Conservation (phyloP, 352 stramenopile genomes). For the Globisporangium viniferum region DNA sequence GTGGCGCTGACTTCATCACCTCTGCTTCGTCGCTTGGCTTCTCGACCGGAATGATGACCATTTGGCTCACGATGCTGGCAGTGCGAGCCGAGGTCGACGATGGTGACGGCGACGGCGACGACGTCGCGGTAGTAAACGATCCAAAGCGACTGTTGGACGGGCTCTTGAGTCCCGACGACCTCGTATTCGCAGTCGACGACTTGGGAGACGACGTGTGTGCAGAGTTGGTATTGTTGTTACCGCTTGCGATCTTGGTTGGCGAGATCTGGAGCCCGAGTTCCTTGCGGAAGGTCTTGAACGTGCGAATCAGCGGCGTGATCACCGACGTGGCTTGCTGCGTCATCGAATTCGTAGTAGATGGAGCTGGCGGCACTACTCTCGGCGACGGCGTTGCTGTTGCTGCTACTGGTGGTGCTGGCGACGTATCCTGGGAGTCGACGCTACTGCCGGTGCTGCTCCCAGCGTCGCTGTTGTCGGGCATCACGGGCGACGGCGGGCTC, state of each 20-base stretch:
- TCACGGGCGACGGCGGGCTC: slow-evolving; percentile 39
- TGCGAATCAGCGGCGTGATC: slow-evolving; percentile 37
- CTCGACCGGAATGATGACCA: slow-evolving; percentile 3
- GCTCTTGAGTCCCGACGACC: slow-evolving; percentile 12
- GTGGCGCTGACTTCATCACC: not conserved
- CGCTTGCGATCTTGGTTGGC: slow-evolving; percentile 9
- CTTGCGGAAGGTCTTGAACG: slow-evolving; percentile 64
- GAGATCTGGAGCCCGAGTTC: slow-evolving; percentile 30
- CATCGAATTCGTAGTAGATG: slow-evolving; percentile 2
- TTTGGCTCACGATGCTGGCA: slow-evolving; percentile 18
- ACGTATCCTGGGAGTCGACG: slow-evolving; percentile 18
- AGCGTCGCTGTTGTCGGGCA: slow-evolving; percentile 39
- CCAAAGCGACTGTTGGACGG: slow-evolving; percentile 11
- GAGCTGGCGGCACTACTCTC: not conserved
- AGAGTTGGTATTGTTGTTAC: slow-evolving; percentile 1
- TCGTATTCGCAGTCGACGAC: not conserved
- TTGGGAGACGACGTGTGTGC: slow-evolving; percentile 2
- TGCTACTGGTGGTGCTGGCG: slow-evolving; percentile 9
- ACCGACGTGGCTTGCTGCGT: slow-evolving; percentile 8
- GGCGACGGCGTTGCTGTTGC: not conserved
- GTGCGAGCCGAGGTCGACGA: slow-evolving; percentile 7
- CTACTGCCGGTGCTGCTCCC: slow-evolving; percentile 33
- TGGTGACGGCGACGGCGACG: not conserved
- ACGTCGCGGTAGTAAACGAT: slow-evolving; percentile 4
- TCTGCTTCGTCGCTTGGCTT: not conserved